Percentiles rank a stretch among this genome's conserved stretches.
Conservation (phyloP, 352 stramenopile species). For the Saprolegnia diclina region DNA sequence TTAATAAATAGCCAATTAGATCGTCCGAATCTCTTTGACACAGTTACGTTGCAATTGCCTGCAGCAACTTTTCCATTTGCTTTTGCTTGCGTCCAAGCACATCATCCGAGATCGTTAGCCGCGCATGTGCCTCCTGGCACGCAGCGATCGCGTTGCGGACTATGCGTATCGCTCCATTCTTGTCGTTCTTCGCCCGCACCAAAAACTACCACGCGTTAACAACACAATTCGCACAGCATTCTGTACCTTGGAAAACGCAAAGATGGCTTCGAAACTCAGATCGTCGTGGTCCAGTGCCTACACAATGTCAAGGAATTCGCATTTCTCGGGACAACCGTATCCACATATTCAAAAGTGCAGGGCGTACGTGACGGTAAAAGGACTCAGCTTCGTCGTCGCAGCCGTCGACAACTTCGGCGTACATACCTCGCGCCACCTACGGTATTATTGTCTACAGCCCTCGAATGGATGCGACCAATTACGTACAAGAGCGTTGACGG, state of each 20-base stretch:
- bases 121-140: background rate
- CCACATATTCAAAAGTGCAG: background rate
- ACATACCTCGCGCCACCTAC: constrained; percentile 13
- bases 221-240: background rate
- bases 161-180: background rate
- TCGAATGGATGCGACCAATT: background rate
- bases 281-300: constrained; percentile 3
- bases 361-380: constrained; percentile 2
- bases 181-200: background rate
- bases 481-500: constrained; percentile 1
- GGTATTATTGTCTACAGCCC: background rate
- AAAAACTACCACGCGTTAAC: background rate
- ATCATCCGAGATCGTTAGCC: background rate
- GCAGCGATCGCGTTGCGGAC: background rate
- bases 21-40: too few species aligned
- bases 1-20: too few species aligned
- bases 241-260: constrained; percentile 10
- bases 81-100: background rate
- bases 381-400: constrained; percentile 1
- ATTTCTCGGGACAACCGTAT: too few species aligned
- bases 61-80: background rate
- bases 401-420: background rate
- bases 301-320: too few species aligned
- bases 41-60: background rate
- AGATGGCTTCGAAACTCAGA: background rate